Conservation (phyloP, 2,329 filamentous ascomycete species). For the Orbilia brochopaga region DNA sequence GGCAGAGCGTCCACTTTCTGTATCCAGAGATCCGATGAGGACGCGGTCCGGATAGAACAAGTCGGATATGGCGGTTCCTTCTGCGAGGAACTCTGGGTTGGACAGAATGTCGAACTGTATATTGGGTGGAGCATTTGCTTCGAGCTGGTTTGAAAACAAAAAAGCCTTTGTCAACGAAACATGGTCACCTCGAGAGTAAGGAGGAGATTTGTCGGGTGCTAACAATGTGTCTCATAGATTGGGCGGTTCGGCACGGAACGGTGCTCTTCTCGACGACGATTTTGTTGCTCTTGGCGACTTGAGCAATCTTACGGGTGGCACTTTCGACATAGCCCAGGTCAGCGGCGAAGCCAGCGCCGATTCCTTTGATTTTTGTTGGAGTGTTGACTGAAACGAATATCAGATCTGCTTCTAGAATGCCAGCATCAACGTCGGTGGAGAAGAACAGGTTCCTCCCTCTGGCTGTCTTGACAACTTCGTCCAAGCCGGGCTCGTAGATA, state of each 20-base stretch:
- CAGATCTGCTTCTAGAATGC: slow-evolving; percentile 72
- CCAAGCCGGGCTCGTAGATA: slow-evolving; percentile 76
- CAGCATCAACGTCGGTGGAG: slow-evolving; percentile 69
- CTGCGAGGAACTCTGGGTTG: slow-evolving; percentile 81
- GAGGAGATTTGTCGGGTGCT: slow-evolving; percentile 53
- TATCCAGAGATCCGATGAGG: slow-evolving; percentile 73
- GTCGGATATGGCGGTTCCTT: slow-evolving; percentile 75
- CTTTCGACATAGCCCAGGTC: slow-evolving; percentile 76
- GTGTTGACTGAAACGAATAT: slow-evolving; percentile 80
- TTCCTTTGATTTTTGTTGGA: slow-evolving; percentile 73
- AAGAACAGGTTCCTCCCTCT: slow-evolving; percentile 74
- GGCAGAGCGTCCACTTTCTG: slow-evolving; percentile 67
- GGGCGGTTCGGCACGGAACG: slow-evolving; percentile 75
- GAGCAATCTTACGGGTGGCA: slow-evolving; percentile 71
- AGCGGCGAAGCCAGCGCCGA: slow-evolving; percentile 73
- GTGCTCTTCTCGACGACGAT: slow-evolving; percentile 84
- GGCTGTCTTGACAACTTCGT: slow-evolving; percentile 67
- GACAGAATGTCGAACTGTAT: slow-evolving; percentile 76
- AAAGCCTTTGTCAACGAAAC: slow-evolving; percentile 4
- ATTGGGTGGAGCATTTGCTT: slow-evolving; percentile 64
- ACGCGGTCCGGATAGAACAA: slow-evolving; percentile 74
- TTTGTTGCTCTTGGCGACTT: slow-evolving; percentile 69
- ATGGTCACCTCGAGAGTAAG: slow-evolving; percentile 26
- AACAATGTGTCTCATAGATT: slow-evolving; percentile 72
- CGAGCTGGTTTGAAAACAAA: slow-evolving; percentile 36